A percentile compares a stretch with the other conserved stretches of the same genome.
phyloP scores from a whole-genome alignment of 345 rosid species.

The Luvunga scandens region DNA sequence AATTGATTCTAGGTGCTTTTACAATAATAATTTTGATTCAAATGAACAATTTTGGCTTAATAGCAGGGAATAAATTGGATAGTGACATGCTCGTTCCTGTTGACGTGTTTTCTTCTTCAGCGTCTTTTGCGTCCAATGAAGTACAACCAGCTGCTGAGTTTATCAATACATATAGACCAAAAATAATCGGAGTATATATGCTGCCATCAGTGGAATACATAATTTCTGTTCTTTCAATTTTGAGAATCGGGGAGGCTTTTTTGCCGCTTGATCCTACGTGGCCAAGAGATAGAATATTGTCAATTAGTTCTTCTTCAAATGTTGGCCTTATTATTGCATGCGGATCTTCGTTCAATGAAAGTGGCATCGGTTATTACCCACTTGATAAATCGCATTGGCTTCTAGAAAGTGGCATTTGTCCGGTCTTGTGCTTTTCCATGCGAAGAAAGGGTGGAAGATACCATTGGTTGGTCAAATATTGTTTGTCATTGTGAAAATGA shows the following conservation, averaged over 20 bases:
- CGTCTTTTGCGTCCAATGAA: neutral
- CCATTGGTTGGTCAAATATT: conserved; percentile 12
- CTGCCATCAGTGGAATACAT: conserved; percentile 84
- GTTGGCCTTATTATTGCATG: conserved; percentile 53
- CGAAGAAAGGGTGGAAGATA: conserved; percentile 31
- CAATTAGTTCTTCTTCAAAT: conserved; percentile 47
- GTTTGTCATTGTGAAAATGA: conserved; percentile 58
- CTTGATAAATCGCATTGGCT: conserved; percentile 48
- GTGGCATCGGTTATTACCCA: conserved; percentile 24
- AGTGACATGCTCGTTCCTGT: neutral
- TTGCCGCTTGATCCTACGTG: conserved; percentile 83
- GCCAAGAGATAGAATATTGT: conserved; percentile 76
- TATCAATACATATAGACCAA: conserved; percentile 40
- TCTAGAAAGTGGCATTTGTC: conserved; percentile 34
- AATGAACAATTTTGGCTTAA: neutral
- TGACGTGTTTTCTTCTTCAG: neutral
- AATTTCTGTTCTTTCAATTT: conserved; percentile 67
- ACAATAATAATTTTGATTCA: neutral
- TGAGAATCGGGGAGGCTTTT: conserved; percentile 85
- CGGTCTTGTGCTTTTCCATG: conserved; percentile 48
- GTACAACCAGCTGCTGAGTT: conserved; percentile 12
- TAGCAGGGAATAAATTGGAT: conserved; percentile 11
- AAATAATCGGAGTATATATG: conserved; percentile 63
- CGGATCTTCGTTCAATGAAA: conserved; percentile 39
- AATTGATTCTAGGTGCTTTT: neutral